phyloP scores from a whole-genome alignment of 2,329 filamentous ascomycete genomes.

The Helotiales sp. region DNA sequence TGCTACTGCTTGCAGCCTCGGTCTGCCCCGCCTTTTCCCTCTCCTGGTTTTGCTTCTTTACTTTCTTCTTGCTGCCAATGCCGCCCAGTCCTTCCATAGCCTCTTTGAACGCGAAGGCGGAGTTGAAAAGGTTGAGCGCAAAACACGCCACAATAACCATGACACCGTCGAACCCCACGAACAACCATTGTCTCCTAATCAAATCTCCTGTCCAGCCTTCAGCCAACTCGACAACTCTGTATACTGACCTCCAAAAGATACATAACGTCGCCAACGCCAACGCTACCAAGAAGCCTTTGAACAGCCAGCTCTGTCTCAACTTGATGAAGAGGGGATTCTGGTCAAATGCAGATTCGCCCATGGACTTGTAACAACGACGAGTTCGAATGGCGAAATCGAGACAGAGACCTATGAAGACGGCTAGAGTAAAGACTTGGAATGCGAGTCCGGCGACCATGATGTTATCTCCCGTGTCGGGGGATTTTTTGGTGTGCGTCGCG shows the following conservation, averaged over 20 bases:
- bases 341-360: constrained; percentile 30
- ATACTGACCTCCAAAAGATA: constrained; percentile 56
- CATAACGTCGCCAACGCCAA: constrained; percentile 50
- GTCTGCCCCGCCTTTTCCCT: constrained; percentile 1
- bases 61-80: constrained; percentile 16
- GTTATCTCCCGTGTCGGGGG: constrained; percentile 49
- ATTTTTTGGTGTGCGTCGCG: constrained; percentile 40
- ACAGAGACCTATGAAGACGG: constrained; percentile 49
- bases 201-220: constrained; percentile 61
- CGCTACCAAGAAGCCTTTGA: constrained; percentile 26
- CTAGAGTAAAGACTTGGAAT: constrained; percentile 59
- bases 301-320: constrained; percentile 9
- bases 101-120: constrained; percentile 26
- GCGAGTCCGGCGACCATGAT: constrained; percentile 66
- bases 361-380: constrained; percentile 33
- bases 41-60: background rate
- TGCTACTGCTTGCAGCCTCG: constrained; percentile 2
- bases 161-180: constrained; percentile 57
- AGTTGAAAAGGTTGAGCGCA: constrained; percentile 47
- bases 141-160: constrained; percentile 49
- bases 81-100: constrained; percentile 12
- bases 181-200: constrained; percentile 54
- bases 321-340: constrained; percentile 17
- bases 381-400: constrained; percentile 28
- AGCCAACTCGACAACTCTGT: constrained; percentile 57